Evolutionary conservation across 2,329 filamentous ascomycete species (phyloP).

Genomic region (Beauveria asiatica): DNA sequence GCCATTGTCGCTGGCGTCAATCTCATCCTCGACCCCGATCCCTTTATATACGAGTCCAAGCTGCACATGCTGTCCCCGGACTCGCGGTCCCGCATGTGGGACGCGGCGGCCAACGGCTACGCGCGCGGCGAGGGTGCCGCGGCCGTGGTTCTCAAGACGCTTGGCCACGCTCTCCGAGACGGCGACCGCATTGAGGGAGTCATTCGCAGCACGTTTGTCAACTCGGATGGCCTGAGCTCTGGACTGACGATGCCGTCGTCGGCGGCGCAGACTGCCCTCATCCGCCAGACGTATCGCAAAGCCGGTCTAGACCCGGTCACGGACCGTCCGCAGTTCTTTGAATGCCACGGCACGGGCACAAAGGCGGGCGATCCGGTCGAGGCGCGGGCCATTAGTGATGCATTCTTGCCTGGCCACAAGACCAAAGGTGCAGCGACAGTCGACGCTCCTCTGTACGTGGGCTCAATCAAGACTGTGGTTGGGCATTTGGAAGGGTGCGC

Average conservation of each 20-base stretch:
- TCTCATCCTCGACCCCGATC: constrained; percentile 3
- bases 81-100: constrained; percentile 29
- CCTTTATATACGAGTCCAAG: constrained; percentile 30
- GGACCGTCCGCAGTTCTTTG: constrained; percentile 31
- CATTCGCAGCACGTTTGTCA: constrained; percentile 38
- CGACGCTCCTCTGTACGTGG: constrained; percentile 23
- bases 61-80: constrained; percentile 27
- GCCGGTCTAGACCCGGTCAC: constrained; percentile 16
- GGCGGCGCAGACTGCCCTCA: constrained; percentile 30
- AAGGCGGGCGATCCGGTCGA: constrained; percentile 37
- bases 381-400: constrained; percentile 29
- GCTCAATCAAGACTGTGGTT: constrained; percentile 38
- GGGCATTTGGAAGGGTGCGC: constrained; percentile 39
- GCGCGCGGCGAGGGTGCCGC: constrained; percentile 43
- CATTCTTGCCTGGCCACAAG: not conserved
- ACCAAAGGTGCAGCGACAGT: not conserved
- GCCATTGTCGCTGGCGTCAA: constrained; percentile 24
- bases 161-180: constrained; percentile 36
- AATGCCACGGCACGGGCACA: constrained; percentile 27
- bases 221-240: constrained; percentile 43
- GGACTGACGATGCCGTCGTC: constrained; percentile 46
- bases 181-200: constrained; percentile 43
- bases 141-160: constrained; percentile 36
- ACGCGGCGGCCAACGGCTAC: constrained; percentile 39
- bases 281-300: constrained; percentile 20